Evolutionary conservation across 345 rosid genomes (phyloP), one percentile per base, ranked within the genome.

Genomic region (Aethionema arabicum): DNA sequence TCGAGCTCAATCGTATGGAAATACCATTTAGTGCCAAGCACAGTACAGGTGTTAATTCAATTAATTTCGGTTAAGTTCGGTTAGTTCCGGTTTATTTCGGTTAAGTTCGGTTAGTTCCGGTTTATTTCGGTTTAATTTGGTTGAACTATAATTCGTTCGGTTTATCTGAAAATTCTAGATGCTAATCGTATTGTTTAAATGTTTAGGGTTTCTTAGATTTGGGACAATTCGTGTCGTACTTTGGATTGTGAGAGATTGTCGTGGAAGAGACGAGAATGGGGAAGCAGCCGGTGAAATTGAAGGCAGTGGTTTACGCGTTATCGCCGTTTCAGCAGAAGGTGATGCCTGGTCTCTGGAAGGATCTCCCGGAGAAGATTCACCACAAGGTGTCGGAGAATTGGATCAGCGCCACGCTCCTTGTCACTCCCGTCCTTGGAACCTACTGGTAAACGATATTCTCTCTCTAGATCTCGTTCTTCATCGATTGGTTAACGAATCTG

Each of bases 341-440:
- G 5, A 85, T 86, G 95, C 15, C 75, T 2, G 92, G 91, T 9
- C 84, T 87, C 5, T 86, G 86, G 85, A 87, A 82, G 32, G 91
- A 82, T 76, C 72, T 86, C 7, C 83, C 95, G 1, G 63, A 57
- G 55, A 90, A 86, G 90, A 77, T 90, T 72, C 80, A 76, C 38
- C 97, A 90, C 78, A 90, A 90, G 80, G 79, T 90, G 66, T 64
- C 90, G 46, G 95, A 90, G 68, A 90, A 86, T 64, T 90, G 97
- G 97, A 72, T 85, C 85, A 81, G 77, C 73, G 77, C 91, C 73
- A 56, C 75, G 54, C 86, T 87, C 69, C 84, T 90, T 54, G 76
- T 87, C 43, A 40, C 69, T 21, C 97, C 97, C 14, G 71, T 86
- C 69, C 58, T 87, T 69, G 84, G 81, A 76, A 72, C 77, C 61